phyloP scores from a whole-genome alignment of 1,284 basidiomycete species.

The Papiliotrema fonsecae region DNA sequence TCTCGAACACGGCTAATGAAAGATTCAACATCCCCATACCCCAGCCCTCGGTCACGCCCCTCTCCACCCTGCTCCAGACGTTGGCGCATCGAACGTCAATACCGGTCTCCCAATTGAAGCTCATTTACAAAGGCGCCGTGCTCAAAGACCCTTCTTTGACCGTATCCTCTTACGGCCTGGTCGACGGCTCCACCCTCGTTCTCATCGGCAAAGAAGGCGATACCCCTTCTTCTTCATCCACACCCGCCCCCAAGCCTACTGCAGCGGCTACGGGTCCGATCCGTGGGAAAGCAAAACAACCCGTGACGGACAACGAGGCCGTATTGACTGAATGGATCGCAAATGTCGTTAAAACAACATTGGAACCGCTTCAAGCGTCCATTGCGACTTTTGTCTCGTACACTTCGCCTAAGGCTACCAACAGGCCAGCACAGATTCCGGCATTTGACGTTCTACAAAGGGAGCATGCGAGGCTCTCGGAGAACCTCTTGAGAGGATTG shows the following conservation, averaged over 20 bases:
- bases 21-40: conserved; percentile 49
- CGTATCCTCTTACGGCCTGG: conserved; percentile 44
- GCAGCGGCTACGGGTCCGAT: conserved; percentile 9
- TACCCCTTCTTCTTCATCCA: conserved; percentile 22
- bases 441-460: conserved; percentile 39
- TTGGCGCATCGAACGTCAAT: conserved; percentile 43
- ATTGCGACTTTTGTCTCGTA: conserved; percentile 37
- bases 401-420: conserved; percentile 28
- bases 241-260: conserved; percentile 9
- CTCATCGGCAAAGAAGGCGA: conserved; percentile 41
- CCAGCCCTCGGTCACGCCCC: conserved; percentile 38
- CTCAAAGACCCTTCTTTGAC: conserved; percentile 46
- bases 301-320: conserved; percentile 38
- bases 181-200: conserved; percentile 39
- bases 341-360: conserved; percentile 22
- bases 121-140: conserved; percentile 48
- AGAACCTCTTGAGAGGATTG: conserved; percentile 49
- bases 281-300: conserved; percentile 29
- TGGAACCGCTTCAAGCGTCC: conserved; percentile 30
- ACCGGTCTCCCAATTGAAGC: conserved; percentile 36
- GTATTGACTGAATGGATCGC: conserved; percentile 43
- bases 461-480: conserved; percentile 47
- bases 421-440: conserved; percentile 34
- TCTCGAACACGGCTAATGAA: background rate
- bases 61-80: conserved; percentile 39